A percentile compares a stretch with the other conserved stretches of the same genome.
These are phyloP conservation scores for Acanthamoeba sp. DNA, from an alignment of 208 protist species.

Conservation along the genomic window DNA sequence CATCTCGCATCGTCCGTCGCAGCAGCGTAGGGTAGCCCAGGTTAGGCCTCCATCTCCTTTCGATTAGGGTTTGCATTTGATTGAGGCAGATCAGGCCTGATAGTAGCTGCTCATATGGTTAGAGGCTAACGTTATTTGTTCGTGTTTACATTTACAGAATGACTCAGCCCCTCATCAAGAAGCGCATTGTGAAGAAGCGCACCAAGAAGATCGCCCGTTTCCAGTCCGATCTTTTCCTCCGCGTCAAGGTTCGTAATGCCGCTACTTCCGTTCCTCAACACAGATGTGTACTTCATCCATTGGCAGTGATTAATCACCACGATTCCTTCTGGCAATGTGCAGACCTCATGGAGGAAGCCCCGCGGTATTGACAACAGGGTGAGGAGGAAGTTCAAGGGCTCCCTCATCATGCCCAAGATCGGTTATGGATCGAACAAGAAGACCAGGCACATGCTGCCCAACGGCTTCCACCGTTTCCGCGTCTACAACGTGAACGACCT, in stretches of 20 bases:
- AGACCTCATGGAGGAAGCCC: slow-evolving; percentile 98
- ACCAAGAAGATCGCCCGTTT: slow-evolving; percentile 98
- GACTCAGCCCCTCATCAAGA: slow-evolving; percentile 95
- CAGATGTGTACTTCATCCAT: neutral
- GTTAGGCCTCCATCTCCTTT: neutral
- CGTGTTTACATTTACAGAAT: slow-evolving; percentile 85
- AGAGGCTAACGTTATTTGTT: neutral
- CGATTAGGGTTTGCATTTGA: too few species aligned
- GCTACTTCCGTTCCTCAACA: slow-evolving; percentile 69
- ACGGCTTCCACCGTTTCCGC: slow-evolving; percentile 98
- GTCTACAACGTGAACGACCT: slow-evolving; percentile 95
- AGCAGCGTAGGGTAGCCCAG: neutral
- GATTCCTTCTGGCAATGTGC: neutral
- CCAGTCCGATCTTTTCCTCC: slow-evolving; percentile 95
- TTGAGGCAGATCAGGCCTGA: too few species aligned
- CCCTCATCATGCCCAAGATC: slow-evolving; percentile 97
- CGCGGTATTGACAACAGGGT: slow-evolving; percentile 99
- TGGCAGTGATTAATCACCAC: neutral
- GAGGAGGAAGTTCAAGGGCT: slow-evolving; percentile 98
- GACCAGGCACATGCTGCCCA: slow-evolving; percentile 97
- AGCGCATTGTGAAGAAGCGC: slow-evolving; percentile 98
- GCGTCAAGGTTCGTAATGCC: slow-evolving; percentile 88
- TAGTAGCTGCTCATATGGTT: too few species aligned
- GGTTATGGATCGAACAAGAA: slow-evolving; percentile 98
- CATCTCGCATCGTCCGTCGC: neutral